Base-by-base conservation (phyloP, 768 basidiomycete species). In the Strobilomyces echinocephalus region DNA sequence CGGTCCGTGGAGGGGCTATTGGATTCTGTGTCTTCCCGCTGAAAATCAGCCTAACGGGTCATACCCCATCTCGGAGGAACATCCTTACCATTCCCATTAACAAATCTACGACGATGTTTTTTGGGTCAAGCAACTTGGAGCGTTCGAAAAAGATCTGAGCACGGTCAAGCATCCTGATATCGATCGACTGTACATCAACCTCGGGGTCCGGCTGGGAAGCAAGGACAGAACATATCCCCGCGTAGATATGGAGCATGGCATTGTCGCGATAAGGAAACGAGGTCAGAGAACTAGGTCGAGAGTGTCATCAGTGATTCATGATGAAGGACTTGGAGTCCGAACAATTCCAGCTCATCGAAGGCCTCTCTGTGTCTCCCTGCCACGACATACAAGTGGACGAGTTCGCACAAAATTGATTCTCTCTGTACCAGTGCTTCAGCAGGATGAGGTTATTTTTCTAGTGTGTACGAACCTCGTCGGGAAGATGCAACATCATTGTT, bases 221-320 rank as follows among this genome's bases (percentile, higher is more conserved):
- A 60, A 86, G 81, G 21, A 93, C 72, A 26, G 77, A 80, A 12
- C 90, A 72, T 49, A 95, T 70, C 2, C 90, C 93, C 3, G 93
- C 91, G 57, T 95, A 94, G 15, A 83, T 74, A 62, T 95, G 90
- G 28, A 95, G 74, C 8, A 83, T 72, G 2, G 87, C 79, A 58
- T 91, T 89, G 59, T 91, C 87, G 63, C 85, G 85, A 72, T 85
- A 95, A 2, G 94, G 94, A 65, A 88, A 87, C 3, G 90, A 87
- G 1, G 91, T 89, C 6, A 95, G 77, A 66, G 90, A 95, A 24
- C 92, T 92, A 57, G 26, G 36, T 41, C 34, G 8, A 50, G 54
- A 16, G 46, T 43, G 43, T 56, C n/a, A 57, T 43, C 42, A 8
- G 44, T 9, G 18, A 38, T 5, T 20, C 12, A 20, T 20, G 38